Evolutionary conservation across 2,329 filamentous ascomycete genomes (phyloP).

Genomic region (Fusarium lyarnte): DNA sequence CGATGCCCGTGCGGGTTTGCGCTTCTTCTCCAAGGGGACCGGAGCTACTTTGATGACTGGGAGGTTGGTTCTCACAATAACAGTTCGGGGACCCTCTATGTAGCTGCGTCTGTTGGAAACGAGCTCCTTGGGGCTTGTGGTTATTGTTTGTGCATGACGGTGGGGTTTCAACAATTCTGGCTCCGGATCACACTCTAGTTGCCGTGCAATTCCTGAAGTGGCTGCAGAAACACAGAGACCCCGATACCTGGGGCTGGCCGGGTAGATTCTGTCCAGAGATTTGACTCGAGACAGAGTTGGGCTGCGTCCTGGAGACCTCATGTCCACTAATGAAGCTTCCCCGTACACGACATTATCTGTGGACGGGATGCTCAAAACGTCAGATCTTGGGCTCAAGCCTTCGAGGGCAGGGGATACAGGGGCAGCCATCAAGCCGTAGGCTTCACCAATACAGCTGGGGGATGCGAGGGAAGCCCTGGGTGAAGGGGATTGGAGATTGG

Average conservation of each 20-base stretch:
- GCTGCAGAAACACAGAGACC: constrained; percentile 45
- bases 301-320: constrained; percentile 43
- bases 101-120: constrained; percentile 37
- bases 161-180: constrained; percentile 22
- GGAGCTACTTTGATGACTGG: constrained; percentile 44
- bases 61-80: constrained; percentile 45
- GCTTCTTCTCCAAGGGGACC: constrained; percentile 43
- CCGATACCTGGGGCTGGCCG: constrained; percentile 44
- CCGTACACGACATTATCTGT: constrained; percentile 52
- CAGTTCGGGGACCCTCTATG: constrained; percentile 44
- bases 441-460: constrained; percentile 50
- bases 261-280: constrained; percentile 52
- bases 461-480: constrained; percentile 30
- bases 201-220: constrained; percentile 31
- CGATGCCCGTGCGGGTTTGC: constrained; percentile 38
- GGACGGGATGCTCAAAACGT: constrained; percentile 48
- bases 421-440: constrained; percentile 36
- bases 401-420: constrained; percentile 34
- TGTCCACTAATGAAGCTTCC: constrained; percentile 52
- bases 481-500: constrained; percentile 35
- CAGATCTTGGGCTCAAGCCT: constrained; percentile 47
- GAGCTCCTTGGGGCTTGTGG: constrained; percentile 36
- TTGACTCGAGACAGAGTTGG: constrained; percentile 46
- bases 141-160: constrained; percentile 43
- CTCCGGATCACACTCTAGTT: constrained; percentile 17